Base-by-base conservation (phyloP, 2,329 filamentous ascomycete genomes). In the Aspergillus oerlinghausenensis region DNA sequence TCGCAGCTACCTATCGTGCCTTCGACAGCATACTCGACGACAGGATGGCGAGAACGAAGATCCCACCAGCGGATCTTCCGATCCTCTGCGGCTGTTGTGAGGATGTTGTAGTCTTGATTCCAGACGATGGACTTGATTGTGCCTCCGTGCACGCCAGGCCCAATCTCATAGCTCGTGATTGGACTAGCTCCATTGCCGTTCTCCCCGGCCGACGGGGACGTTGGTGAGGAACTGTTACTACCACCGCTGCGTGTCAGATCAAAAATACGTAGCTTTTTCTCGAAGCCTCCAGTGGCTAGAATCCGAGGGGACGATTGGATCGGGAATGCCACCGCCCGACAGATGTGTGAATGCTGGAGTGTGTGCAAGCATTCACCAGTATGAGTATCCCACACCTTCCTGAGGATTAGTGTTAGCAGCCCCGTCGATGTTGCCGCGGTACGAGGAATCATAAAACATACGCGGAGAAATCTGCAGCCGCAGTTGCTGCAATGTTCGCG, bases 121-220 rank as follows among this genome's bases (percentile, higher is more conserved):
- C 94, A 99, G 59, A 96, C 89, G 60, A 99, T 95, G 56, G 91
- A 92, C 75, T 97, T 97, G 81, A 99, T 97, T 32, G 89, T 90
- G 49, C 89, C 89, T 17, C 84, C 87, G 72, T 99, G 94, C 11
- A 89, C 82, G 38, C 90, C 90, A 6, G 88, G 82, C 21, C 92
- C 94, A 64, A 99, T 93, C 72, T 97, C 94, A 69, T 92, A 94
- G 59, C 88, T 84, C 1, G 87, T 84, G 1, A 86, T 80, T 4
- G 82, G 17, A 76, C 43, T 87, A 70, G 25, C 80, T 72, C 55
- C 38, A 70, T 68, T 57, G 28, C 50, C 70, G 54, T 59, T 73
- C 47, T 65, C 75, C 55, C 66, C 70, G 25, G 60, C 67, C 38
- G 73, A 75, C 9, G 72, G 59, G 64, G 73, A 64, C 42, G 76